phyloP scores from a whole-genome alignment of 495 filamentous ascomycete species.

The Podospora pseudopauciseta region DNA sequence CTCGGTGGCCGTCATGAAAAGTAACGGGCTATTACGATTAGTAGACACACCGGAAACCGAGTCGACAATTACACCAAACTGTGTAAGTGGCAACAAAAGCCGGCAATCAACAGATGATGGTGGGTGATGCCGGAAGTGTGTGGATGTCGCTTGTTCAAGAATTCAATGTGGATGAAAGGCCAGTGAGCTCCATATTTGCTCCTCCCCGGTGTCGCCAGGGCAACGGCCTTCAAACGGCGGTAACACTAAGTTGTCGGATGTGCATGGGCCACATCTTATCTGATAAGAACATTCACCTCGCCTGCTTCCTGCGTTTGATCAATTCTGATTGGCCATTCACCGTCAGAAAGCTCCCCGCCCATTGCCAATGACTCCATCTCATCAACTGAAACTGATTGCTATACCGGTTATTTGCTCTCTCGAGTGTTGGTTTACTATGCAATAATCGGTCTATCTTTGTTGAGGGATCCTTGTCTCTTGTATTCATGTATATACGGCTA shows the following conservation, averaged over 20 bases:
- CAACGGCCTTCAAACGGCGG: constrained; percentile 8
- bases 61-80: constrained; percentile 1
- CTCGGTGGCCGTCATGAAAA: not conserved
- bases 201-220: constrained; percentile 10
- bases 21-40: not conserved
- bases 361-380: constrained; percentile 7
- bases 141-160: constrained; percentile 14
- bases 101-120: not conserved
- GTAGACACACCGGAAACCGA: not conserved
- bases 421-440: not conserved
- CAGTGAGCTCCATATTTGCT: constrained; percentile 9
- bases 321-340: constrained; percentile 12
- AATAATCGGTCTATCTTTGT: not conserved
- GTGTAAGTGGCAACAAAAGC: constrained; percentile 3
- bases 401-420: not conserved
- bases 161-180: constrained; percentile 15
- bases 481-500: not conserved
- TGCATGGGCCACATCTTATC: not conserved
- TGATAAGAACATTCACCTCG: constrained; percentile 9
- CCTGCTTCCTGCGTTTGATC: not conserved
- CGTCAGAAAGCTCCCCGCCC: constrained; percentile 15
- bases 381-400: not conserved
- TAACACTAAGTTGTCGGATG: not conserved
- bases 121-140: not conserved
- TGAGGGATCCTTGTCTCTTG: constrained; percentile 2